Percentiles rank a stretch among this genome's conserved stretches.
Evolutionary conservation across 1,139 yeast genomes (phyloP).

Genomic region (Saccharomyces pastorianus): DNA sequence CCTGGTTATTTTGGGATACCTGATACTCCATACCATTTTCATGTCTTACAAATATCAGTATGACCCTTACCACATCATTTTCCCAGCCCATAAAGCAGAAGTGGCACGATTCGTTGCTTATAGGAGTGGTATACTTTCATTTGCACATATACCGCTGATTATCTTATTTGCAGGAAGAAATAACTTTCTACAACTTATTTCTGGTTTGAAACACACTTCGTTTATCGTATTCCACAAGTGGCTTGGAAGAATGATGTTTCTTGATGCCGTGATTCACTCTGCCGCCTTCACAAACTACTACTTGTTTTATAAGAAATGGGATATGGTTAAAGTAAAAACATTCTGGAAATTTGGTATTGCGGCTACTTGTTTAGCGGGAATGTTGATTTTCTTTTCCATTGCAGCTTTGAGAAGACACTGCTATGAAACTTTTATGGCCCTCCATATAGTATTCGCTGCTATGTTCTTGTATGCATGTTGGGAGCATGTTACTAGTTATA

Average conservation of each 20-base stretch:
- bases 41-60: conserved; percentile 33
- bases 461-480: conserved; percentile 52
- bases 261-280: too few species aligned
- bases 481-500: conserved; percentile 44
- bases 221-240: too few species aligned
- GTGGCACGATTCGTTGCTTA: conserved; percentile 34
- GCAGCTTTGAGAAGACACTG: conserved; percentile 43
- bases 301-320: conserved; percentile 9
- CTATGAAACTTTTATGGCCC: conserved; percentile 56
- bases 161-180: conserved; percentile 31
- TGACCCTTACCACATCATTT: conserved; percentile 38
- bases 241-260: too few species aligned
- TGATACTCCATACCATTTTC: conserved; percentile 39
- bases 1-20: conserved; percentile 40
- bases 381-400: conserved; percentile 35
- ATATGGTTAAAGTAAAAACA: conserved; percentile 6
- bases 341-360: conserved; percentile 45
- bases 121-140: conserved; percentile 47
- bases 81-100: conserved; percentile 37
- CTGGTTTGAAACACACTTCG: too few species aligned
- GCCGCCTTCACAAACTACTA: conserved; percentile 14
- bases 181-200: too few species aligned
- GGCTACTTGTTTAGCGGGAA: conserved; percentile 33
- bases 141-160: conserved; percentile 43
- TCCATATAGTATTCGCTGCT: conserved; percentile 53